Evolutionary conservation across 768 basidiomycete species (phyloP).

Genomic region (Tricholoma flavovirens): DNA sequence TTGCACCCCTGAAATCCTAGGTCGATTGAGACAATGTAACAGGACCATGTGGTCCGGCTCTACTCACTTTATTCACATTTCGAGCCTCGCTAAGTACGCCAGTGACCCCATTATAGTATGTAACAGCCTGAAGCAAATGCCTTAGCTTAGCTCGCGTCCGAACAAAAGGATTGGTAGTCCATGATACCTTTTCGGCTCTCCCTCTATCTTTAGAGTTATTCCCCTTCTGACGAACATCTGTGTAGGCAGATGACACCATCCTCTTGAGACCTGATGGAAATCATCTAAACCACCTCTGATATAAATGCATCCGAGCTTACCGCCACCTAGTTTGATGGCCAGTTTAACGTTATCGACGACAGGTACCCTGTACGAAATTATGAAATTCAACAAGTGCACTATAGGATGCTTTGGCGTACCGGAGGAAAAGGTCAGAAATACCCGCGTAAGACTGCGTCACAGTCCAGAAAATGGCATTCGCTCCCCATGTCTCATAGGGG

Average conservation of each 20-base stretch:
- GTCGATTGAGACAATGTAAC: neutral
- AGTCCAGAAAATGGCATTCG: conserved; percentile 43
- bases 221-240: conserved; percentile 30
- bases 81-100: conserved; percentile 28
- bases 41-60: neutral
- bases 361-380: neutral
- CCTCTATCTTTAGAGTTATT: conserved; percentile 16
- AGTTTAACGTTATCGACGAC: neutral
- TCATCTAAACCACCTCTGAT: neutral
- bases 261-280: conserved; percentile 33
- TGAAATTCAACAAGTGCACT: neutral
- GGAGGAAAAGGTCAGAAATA: conserved; percentile 41
- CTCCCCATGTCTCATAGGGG: conserved; percentile 40
- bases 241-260: conserved; percentile 36
- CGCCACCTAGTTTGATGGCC: neutral
- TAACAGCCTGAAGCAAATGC: conserved; percentile 2
- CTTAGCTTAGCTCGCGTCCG: neutral
- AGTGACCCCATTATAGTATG: conserved; percentile 32
- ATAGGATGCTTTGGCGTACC: conserved; percentile 20
- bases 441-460: conserved; percentile 42
- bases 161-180: neutral
- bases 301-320: neutral
- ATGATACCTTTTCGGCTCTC: conserved; percentile 34
- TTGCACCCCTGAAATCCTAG: conserved; percentile 28
- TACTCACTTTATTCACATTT: neutral